A percentile compares a stretch with the other conserved stretches of the same genome.
These are phyloP conservation scores for Yueomyces sp. DNA, from an alignment of 1,139 yeast genomes.

Conservation along the genomic window DNA sequence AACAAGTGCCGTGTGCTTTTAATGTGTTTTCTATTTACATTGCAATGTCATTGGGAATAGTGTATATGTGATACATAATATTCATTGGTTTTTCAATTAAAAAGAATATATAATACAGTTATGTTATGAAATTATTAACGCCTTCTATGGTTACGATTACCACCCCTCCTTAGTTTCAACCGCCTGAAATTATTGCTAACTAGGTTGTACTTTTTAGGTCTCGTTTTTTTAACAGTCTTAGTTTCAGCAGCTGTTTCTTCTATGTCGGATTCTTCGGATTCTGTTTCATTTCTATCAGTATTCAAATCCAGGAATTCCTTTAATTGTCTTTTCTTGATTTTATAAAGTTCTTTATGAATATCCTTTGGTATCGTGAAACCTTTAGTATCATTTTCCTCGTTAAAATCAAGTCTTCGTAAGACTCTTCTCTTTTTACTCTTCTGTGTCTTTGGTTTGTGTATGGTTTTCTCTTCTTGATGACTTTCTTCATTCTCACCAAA, in stretches of 20 bases:
- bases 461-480: constrained; percentile 2
- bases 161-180: constrained; percentile 13
- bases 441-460: background rate
- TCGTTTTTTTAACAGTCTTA: constrained; percentile 5
- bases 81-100: too few relatives aligned
- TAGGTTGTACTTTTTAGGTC: constrained; percentile 22
- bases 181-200: constrained; percentile 25
- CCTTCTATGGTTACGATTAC: background rate
- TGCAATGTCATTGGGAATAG: too few relatives aligned
- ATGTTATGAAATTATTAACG: too few relatives aligned
- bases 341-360: constrained; percentile 17
- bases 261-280: constrained; percentile 4
- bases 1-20: too few relatives aligned
- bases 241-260: constrained; percentile 2
- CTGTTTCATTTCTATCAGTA: constrained; percentile 1
- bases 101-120: too few relatives aligned
- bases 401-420: constrained; percentile 7
- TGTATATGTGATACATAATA: too few relatives aligned
- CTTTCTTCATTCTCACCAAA: constrained; percentile 5
- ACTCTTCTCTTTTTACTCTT: constrained; percentile 8
- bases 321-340: constrained; percentile 15
- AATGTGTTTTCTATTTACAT: too few relatives aligned
- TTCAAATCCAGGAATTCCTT: constrained; percentile 12
- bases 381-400: background rate
- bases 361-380: constrained; percentile 6